A percentile compares a stretch with the other conserved stretches of the same genome.
Evolutionary conservation across 371 early-diverging fungal genomes (phyloP).

Genomic region (Apophysomyces trapeziformis): DNA sequence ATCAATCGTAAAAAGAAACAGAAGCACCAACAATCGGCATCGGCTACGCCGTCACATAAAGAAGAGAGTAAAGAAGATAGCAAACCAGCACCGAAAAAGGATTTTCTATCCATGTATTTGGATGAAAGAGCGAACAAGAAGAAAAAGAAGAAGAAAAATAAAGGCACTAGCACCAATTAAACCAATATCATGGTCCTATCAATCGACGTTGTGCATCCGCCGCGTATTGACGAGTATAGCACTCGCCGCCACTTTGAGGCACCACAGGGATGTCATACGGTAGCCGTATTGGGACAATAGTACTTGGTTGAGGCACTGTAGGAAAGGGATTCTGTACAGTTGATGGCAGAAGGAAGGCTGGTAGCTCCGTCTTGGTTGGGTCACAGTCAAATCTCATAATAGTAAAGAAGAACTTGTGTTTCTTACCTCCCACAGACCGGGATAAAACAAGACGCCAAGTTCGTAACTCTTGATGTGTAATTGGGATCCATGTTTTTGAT

Average conservation of each 20-base stretch:
- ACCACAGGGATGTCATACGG: slow-evolving; percentile 65
- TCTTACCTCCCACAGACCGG: slow-evolving; percentile 51
- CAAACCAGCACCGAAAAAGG: slow-evolving; percentile 27
- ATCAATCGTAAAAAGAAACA: slow-evolving; percentile 15
- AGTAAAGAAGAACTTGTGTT: not conserved
- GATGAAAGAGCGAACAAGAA: slow-evolving; percentile 55
- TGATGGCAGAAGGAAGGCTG: slow-evolving; percentile 13
- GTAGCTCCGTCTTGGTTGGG: not conserved
- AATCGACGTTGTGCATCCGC: not conserved
- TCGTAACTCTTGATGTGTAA: slow-evolving; percentile 63
- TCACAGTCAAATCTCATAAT: not conserved
- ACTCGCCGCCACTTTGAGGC: slow-evolving; percentile 37
- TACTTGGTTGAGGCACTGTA: not conserved
- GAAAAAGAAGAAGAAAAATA: slow-evolving; percentile 54
- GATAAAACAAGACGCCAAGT: slow-evolving; percentile 58
- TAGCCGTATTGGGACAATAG: slow-evolving; percentile 52
- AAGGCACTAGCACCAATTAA: not conserved
- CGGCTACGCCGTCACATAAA: slow-evolving; percentile 11
- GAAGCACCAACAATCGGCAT: slow-evolving; percentile 9
- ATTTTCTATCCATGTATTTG: slow-evolving; percentile 61
- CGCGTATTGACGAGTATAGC: slow-evolving; percentile 26
- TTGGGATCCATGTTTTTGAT: slow-evolving; percentile 52
- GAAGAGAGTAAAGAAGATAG: not conserved
- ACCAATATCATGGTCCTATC: not conserved
- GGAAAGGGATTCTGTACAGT: slow-evolving; percentile 15